phyloP scores from a whole-genome alignment of 805 yeast genomes.

The Ogataea siamensis region DNA sequence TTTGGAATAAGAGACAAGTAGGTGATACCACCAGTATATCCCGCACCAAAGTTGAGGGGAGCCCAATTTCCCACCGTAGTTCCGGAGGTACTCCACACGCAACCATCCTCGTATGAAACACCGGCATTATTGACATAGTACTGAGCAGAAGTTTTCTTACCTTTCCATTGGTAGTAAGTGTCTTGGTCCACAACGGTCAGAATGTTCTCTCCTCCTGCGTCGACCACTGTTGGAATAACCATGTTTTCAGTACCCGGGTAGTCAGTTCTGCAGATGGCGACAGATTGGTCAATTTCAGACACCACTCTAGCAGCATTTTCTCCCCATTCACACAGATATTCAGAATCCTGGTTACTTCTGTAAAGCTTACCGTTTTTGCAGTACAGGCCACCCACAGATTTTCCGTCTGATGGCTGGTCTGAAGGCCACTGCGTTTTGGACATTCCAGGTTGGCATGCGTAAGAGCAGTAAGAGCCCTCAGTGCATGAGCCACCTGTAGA shows the following conservation, averaged over 20 bases:
- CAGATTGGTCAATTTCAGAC: conserved; percentile 47
- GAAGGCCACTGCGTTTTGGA: conserved; percentile 80
- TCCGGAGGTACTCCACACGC: conserved; percentile 65
- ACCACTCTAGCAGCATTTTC: conserved; percentile 51
- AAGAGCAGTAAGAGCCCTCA: conserved; percentile 72
- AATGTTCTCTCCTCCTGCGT: conserved; percentile 49
- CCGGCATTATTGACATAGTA: conserved; percentile 78
- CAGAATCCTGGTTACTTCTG: conserved; percentile 50
- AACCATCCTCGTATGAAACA: conserved; percentile 64
- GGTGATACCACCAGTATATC: conserved; percentile 54
- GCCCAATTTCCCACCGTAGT: conserved; percentile 77
- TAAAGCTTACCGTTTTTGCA: conserved; percentile 61
- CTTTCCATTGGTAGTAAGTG: conserved; percentile 60
- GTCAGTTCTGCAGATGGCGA: conserved; percentile 74
- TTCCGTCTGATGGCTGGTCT: conserved; percentile 63
- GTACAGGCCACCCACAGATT: conserved; percentile 67
- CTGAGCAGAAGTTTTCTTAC: conserved; percentile 65
- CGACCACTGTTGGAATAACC: conserved; percentile 68
- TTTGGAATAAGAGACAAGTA: conserved; percentile 75
- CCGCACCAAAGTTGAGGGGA: conserved; percentile 76
- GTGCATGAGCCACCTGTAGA: conserved; percentile 55
- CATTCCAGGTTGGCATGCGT: conserved; percentile 78
- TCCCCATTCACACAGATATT: conserved; percentile 68
- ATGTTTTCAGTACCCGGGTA: conserved; percentile 82
- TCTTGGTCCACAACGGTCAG: conserved; percentile 60